Evolutionary conservation across 306 rosid genomes (phyloP).

Genomic region (Cercis canadensis): DNA sequence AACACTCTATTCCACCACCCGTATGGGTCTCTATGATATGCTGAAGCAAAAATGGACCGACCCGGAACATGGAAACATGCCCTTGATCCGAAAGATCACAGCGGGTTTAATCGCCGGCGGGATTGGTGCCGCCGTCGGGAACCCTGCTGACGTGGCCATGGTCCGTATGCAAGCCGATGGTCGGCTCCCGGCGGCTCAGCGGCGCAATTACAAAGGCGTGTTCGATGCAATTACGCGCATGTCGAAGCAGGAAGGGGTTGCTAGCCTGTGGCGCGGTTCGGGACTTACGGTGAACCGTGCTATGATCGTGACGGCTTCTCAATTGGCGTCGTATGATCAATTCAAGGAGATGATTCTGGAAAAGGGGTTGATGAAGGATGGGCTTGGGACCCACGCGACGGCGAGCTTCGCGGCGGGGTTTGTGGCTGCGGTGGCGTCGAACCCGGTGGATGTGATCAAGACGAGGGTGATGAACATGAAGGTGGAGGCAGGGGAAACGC

Average conservation of each 20-base stretch:
- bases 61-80: conserved; percentile 50
- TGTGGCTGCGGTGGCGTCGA: conserved; percentile 89
- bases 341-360: conserved; percentile 72
- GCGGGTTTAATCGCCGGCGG: conserved; percentile 80
- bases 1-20: conserved; percentile 79
- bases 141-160: conserved; percentile 94
- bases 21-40: conserved; percentile 84
- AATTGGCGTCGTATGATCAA: conserved; percentile 81
- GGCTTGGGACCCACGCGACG: conserved; percentile 75
- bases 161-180: conserved; percentile 97
- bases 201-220: conserved; percentile 77
- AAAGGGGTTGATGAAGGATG: conserved; percentile 65
- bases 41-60: conserved; percentile 73
- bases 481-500: conserved; percentile 57
- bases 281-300: conserved; percentile 89
- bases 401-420: conserved; percentile 92
- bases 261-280: conserved; percentile 91
- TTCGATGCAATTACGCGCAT: conserved; percentile 68
- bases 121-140: conserved; percentile 80
- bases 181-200: conserved; percentile 60
- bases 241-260: conserved; percentile 68
- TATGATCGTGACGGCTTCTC: conserved; percentile 94
- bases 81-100: conserved; percentile 49
- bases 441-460: conserved; percentile 90
- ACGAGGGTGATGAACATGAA: conserved; percentile 93